Evolutionary conservation across 2,329 filamentous ascomycete genomes (phyloP).

Genomic region (Penicillium hesseltinei): DNA sequence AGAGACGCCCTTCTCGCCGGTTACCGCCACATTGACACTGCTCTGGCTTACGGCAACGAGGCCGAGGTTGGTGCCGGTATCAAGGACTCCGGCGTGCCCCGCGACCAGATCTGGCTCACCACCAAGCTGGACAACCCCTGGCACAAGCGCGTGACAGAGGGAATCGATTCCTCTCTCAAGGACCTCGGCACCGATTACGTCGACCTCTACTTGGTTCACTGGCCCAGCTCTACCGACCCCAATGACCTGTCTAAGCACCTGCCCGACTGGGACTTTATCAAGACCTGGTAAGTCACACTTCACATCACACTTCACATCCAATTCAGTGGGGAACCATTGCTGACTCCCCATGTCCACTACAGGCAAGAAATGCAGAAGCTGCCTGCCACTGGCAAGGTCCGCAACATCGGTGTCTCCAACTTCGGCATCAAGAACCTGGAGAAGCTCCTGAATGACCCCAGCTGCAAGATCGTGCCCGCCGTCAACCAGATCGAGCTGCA

Average conservation of each 20-base stretch:
- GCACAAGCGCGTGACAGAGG: constrained; percentile 61
- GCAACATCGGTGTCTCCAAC: constrained; percentile 83
- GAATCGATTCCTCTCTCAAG: constrained; percentile 62
- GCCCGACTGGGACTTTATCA: constrained; percentile 76
- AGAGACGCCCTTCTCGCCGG: constrained; percentile 50
- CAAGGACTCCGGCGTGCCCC: constrained; percentile 63
- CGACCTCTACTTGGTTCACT: constrained; percentile 73
- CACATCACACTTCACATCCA: neutral
- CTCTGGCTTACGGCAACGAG: constrained; percentile 61
- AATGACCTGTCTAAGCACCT: constrained; percentile 59
- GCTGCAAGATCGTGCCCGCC: constrained; percentile 52
- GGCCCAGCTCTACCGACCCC: constrained; percentile 56
- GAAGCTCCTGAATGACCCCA: constrained; percentile 67
- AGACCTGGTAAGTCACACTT: constrained; percentile 58
- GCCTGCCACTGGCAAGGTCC: constrained; percentile 58
- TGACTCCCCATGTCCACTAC: neutral
- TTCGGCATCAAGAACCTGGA: constrained; percentile 79
- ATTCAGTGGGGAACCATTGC: neutral
- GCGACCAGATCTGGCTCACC: constrained; percentile 66
- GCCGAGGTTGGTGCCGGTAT: constrained; percentile 66
- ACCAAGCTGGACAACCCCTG: constrained; percentile 67
- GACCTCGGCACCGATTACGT: constrained; percentile 66
- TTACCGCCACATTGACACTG: constrained; percentile 57
- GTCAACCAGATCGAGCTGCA: constrained; percentile 56
- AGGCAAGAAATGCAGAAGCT: constrained; percentile 46